These are phyloP conservation scores for Pleurotus eryngii DNA, from an alignment of 768 basidiomycete genomes.

Conservation along the genomic window DNA sequence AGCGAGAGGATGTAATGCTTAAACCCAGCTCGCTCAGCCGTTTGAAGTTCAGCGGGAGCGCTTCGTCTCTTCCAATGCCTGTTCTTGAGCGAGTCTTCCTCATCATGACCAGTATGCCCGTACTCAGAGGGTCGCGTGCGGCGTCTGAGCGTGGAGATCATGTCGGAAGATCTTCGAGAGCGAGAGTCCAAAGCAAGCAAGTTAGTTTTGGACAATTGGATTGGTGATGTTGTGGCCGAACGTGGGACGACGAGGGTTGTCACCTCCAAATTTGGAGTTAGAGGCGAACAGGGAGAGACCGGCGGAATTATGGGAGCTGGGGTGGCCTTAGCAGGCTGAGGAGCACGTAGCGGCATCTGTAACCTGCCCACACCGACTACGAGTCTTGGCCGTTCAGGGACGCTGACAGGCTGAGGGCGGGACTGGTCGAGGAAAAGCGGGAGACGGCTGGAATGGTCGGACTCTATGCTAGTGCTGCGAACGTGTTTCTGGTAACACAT, in stretches of 20 bases:
- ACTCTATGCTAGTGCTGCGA: conserved; percentile 6
- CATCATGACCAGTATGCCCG: conserved; percentile 15
- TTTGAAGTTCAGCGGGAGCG: conserved; percentile 58
- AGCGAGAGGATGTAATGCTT: conserved; percentile 55
- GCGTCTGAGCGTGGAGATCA: conserved; percentile 62
- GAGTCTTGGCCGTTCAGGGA: conserved; percentile 19
- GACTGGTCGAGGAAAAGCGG: conserved; percentile 26
- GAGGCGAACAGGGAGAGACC: conserved; percentile 34
- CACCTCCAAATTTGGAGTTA: conserved; percentile 40
- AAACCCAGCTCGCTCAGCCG: conserved; percentile 49
- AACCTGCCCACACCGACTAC: conserved; percentile 38
- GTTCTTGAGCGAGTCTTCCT: conserved; percentile 44
- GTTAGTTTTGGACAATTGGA: conserved; percentile 52
- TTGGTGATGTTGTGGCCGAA: conserved; percentile 36
- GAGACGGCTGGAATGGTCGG: conserved; percentile 21
- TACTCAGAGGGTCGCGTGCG: conserved; percentile 39
- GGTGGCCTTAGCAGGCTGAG: conserved; percentile 22
- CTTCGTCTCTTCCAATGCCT: conserved; percentile 25
- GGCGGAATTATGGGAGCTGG: conserved; percentile 24
- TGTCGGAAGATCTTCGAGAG: conserved; percentile 54
- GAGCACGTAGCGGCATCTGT: conserved; percentile 35
- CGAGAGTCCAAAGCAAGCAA: conserved; percentile 49
- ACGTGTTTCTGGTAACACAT: conserved; percentile 39
- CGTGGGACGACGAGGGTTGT: conserved; percentile 49
- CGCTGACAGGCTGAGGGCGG: conserved; percentile 17